A percentile compares a stretch with the other conserved stretches of the same genome.
These are phyloP conservation scores for Nicotiana undulata DNA, from an alignment of 257 asterid species.

Conservation along the genomic window DNA sequence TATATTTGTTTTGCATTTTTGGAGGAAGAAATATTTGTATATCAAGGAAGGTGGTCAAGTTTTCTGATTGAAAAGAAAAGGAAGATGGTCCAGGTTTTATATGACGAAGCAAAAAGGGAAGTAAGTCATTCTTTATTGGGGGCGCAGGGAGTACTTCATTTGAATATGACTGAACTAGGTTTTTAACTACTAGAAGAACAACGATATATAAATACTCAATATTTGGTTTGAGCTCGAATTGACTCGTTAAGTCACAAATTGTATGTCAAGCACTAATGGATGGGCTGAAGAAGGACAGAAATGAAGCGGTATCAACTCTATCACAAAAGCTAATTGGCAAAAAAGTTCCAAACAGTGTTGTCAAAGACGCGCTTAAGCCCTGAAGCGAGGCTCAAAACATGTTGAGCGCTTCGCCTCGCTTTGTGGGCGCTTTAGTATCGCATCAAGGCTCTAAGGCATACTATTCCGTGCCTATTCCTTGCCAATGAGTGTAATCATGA, in stretches of 20 bases:
- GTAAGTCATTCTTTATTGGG: background rate
- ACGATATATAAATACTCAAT: background rate
- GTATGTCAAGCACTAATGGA: background rate
- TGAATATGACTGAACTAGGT: background rate
- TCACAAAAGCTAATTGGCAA: background rate
- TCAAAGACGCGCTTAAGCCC: too few species aligned
- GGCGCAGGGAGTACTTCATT: background rate
- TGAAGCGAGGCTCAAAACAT: too few species aligned
- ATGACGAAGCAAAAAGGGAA: background rate
- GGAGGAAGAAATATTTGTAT: too few species aligned
- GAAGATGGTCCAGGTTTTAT: too few species aligned
- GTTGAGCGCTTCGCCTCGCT: too few species aligned
- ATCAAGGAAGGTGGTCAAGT: background rate
- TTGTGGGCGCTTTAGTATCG: too few species aligned
- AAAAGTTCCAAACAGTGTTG: too few species aligned
- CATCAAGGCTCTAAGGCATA: too few species aligned
- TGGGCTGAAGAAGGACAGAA: background rate
- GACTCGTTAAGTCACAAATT: background rate
- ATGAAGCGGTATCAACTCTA: background rate
- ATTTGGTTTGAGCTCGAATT: background rate
- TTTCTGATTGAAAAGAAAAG: too few species aligned
- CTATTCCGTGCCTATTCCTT: too few species aligned
- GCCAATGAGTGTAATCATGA: too few species aligned
- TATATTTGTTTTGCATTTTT: too few species aligned
- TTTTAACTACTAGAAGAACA: background rate